Conservation (phyloP, 2,329 filamentous ascomycete genomes). For the Apiospora marii region DNA sequence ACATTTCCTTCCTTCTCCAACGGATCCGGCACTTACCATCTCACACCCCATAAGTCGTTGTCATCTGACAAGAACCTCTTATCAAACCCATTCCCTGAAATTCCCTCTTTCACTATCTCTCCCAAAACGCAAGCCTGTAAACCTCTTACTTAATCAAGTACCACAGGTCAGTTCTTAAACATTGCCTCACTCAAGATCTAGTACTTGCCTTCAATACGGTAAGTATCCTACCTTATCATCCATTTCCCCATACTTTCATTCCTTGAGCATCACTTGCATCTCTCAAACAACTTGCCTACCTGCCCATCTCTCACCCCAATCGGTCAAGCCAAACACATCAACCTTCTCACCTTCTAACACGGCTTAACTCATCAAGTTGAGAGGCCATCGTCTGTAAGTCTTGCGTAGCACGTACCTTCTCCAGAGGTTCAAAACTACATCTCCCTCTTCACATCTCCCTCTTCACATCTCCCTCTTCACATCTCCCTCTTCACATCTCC, state of each 20-base stretch:
- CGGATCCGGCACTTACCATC: not conserved
- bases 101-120: not conserved
- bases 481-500: not conserved
- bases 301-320: not conserved
- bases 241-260: not conserved
- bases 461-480: conserved; percentile 5
- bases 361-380: not conserved
- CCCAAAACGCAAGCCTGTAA: not conserved
- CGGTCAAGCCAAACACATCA: too few species aligned
- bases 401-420: not conserved
- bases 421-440: not conserved
- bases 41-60: not conserved
- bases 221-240: not conserved
- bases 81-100: not conserved
- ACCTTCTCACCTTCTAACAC: not conserved
- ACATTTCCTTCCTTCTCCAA: not conserved
- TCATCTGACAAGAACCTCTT: not conserved
- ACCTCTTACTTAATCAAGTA: not conserved
- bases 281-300: not conserved
- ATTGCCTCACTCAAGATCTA: not conserved
- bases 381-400: not conserved
- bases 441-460: not conserved
- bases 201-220: not conserved
- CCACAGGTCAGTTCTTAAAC: not conserved
- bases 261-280: not conserved